Conservation (phyloP, 768 basidiomycete species). For the Kwoniella dendrophila region DNA sequence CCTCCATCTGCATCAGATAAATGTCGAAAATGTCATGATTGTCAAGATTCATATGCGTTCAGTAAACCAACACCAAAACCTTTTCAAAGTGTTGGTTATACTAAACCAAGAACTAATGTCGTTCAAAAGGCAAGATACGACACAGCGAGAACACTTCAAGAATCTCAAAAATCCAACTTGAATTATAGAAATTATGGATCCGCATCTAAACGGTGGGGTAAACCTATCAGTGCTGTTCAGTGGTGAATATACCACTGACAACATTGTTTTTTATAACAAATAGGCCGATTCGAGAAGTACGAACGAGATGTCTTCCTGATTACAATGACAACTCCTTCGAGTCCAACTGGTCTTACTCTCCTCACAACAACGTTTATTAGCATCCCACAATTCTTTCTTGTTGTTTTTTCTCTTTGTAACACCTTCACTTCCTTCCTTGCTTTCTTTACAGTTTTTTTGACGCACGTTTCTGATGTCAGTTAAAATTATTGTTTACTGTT, state of each 20-base stretch:
- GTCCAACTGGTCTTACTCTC: conserved; percentile 3
- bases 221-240: conserved; percentile 16
- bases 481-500: too few relatives aligned
- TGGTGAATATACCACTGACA: conserved; percentile 22
- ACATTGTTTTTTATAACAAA: background rate
- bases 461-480: too few relatives aligned
- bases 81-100: background rate
- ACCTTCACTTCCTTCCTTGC: background rate
- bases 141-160: background rate
- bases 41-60: background rate
- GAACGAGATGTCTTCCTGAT: conserved; percentile 5
- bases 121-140: conserved; percentile 15
- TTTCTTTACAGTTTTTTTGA: too few relatives aligned
- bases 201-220: conserved; percentile 22
- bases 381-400: background rate
- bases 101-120: conserved; percentile 29
- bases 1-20: background rate
- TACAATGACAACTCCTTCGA: conserved; percentile 7
- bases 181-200: conserved; percentile 1
- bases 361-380: conserved; percentile 12
- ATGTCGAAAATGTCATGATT: conserved; percentile 10
- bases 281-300: background rate
- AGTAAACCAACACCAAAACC: background rate
- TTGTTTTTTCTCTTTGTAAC: background rate
- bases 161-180: background rate